Evolutionary conservation across 1,284 basidiomycete species (phyloP).

Genomic region (Malassezia dermatis): DNA sequence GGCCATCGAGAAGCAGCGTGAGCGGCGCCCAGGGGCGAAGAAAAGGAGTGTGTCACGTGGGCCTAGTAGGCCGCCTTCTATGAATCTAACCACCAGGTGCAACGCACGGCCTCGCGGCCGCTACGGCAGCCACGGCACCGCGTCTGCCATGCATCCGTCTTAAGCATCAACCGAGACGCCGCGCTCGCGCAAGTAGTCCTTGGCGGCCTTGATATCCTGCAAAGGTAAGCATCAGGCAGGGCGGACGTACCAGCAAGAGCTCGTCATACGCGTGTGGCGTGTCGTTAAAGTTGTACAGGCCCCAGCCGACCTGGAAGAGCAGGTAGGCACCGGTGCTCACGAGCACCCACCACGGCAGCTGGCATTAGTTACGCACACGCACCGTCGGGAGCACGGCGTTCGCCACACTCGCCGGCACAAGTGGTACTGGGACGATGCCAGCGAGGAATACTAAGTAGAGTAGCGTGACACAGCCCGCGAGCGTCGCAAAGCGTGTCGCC

Average conservation of each 20-base stretch:
- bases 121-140: background rate
- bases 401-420: conserved; percentile 5
- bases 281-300: conserved; percentile 27
- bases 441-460: conserved; percentile 21
- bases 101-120: background rate
- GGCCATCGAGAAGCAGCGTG: background rate
- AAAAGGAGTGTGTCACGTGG: background rate
- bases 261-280: conserved; percentile 24
- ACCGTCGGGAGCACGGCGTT: conserved; percentile 20
- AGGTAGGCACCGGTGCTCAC: conserved; percentile 23
- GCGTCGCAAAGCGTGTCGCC: conserved; percentile 13
- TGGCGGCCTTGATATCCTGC: conserved; percentile 30
- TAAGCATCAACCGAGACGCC: conserved; percentile 23
- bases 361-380: conserved; percentile 5
- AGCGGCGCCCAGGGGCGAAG: background rate
- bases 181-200: conserved; percentile 22
- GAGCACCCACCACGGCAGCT: conserved; percentile 31
- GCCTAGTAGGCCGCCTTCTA: conserved; percentile 1
- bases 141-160: background rate
- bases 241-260: conserved; percentile 21
- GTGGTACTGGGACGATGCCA: conserved; percentile 18
- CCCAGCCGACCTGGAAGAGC: conserved; percentile 26
- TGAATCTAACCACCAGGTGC: background rate
- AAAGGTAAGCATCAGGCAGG: background rate
- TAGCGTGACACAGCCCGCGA: conserved; percentile 1